These are phyloP conservation scores for Penstemon barbatus DNA, from an alignment of 257 asterid species.

Conservation along the genomic window DNA sequence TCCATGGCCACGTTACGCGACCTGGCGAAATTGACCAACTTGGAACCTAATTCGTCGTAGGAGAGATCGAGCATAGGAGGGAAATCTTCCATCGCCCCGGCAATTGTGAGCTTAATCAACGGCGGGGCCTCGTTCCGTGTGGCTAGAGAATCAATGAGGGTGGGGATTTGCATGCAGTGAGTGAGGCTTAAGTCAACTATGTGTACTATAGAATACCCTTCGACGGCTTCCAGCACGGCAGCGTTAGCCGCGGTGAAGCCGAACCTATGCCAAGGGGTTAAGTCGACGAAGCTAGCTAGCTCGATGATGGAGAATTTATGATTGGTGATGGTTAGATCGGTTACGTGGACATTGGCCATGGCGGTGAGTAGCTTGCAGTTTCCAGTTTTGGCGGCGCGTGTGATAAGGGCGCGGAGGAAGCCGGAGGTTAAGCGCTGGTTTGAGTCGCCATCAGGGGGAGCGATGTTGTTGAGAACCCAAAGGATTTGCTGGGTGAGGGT, in stretches of 20 bases:
- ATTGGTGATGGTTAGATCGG: constrained; percentile 32
- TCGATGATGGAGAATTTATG: constrained; percentile 79
- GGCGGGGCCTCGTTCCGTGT: constrained; percentile 63
- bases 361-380: constrained; percentile 65
- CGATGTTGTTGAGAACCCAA: constrained; percentile 95
- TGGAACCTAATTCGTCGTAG: constrained; percentile 73
- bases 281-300: constrained; percentile 81
- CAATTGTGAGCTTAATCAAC: constrained; percentile 67
- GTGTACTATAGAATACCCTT: constrained; percentile 61
- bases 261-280: constrained; percentile 94
- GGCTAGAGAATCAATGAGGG: constrained; percentile 74
- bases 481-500: constrained; percentile 88
- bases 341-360: constrained; percentile 47
- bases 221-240: constrained; percentile 74
- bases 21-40: constrained; percentile 73
- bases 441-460: constrained; percentile 95
- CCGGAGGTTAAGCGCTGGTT: constrained; percentile 85
- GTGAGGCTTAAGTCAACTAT: constrained; percentile 82
- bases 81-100: constrained; percentile 58
- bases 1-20: constrained; percentile 63
- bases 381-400: constrained; percentile 72
- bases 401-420: constrained; percentile 85
- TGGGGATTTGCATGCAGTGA: constrained; percentile 96
- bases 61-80: constrained; percentile 83
- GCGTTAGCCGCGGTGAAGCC: constrained; percentile 93